phyloP scores from a whole-genome alignment of 257 asterid genomes.

The Fraxinus anomala region DNA sequence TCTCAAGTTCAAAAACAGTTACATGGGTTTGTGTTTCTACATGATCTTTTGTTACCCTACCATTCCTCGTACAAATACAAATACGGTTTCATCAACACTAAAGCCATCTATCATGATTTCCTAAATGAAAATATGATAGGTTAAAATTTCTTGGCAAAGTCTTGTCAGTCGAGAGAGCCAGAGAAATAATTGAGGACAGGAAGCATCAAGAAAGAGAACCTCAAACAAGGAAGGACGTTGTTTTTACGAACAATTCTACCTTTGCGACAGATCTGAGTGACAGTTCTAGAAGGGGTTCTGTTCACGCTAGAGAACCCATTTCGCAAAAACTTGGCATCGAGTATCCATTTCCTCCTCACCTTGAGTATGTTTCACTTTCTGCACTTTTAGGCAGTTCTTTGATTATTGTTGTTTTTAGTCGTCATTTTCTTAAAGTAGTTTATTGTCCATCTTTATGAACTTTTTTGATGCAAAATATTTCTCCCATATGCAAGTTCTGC shows the following conservation, averaged over 20 bases:
- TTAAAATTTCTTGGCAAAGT: slow-evolving; percentile 83
- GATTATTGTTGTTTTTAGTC: slow-evolving; percentile 12
- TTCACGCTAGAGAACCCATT: slow-evolving; percentile 55
- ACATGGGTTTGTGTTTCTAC: slow-evolving; percentile 55
- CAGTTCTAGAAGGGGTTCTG: slow-evolving; percentile 28
- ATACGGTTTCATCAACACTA: neutral
- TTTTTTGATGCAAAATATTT: slow-evolving; percentile 4
- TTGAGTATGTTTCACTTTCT: slow-evolving; percentile 62
- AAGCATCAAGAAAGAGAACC: slow-evolving; percentile 38
- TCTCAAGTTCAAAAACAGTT: slow-evolving; percentile 78
- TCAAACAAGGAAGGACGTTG: slow-evolving; percentile 34
- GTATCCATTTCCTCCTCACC: slow-evolving; percentile 91
- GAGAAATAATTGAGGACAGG: slow-evolving; percentile 38
- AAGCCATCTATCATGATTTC: slow-evolving; percentile 21
- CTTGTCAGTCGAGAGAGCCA: slow-evolving; percentile 70
- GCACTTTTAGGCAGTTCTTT: slow-evolving; percentile 8
- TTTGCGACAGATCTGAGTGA: slow-evolving; percentile 31
- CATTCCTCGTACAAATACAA: neutral
- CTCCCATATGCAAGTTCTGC: neutral
- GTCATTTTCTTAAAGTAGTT: slow-evolving; percentile 6
- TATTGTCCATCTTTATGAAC: neutral
- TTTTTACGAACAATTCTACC: slow-evolving; percentile 35
- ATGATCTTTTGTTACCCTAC: neutral
- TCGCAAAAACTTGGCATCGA: slow-evolving; percentile 85
- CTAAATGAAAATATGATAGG: slow-evolving; percentile 37